A percentile compares a stretch with the other conserved stretches of the same genome.
These are phyloP conservation scores for Monilinia fructicola DNA, from an alignment of 2,329 filamentous ascomycete genomes.

Conservation along the genomic window DNA sequence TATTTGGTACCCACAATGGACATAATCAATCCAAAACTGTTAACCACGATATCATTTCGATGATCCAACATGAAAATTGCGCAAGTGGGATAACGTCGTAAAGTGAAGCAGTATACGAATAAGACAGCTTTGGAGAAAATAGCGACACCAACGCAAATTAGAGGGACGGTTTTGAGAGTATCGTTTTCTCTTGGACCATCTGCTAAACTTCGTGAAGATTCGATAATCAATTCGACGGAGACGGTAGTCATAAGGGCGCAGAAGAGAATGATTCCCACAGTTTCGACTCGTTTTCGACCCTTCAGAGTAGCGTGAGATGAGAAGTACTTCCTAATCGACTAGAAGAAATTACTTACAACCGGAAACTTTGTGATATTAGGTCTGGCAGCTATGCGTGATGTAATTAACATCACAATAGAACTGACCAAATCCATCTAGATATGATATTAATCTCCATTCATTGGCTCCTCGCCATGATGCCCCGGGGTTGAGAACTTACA, in stretches of 20 bases:
- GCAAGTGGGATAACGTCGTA: constrained; percentile 88
- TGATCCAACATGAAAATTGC: constrained; percentile 96
- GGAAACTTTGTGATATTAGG: constrained; percentile 37
- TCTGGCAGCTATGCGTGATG: constrained; percentile 84
- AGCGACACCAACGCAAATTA: constrained; percentile 74
- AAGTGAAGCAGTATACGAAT: constrained; percentile 88
- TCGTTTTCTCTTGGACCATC: constrained; percentile 47
- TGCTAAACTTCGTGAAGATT: constrained; percentile 72
- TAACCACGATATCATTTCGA: constrained; percentile 95
- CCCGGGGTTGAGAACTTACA: constrained; percentile 12
- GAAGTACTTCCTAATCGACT: too few relatives aligned
- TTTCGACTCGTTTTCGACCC: constrained; percentile 68
- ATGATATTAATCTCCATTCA: background rate
- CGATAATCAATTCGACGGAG: constrained; percentile 87
- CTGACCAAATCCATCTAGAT: constrained; percentile 64
- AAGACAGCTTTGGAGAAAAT: constrained; percentile 80
- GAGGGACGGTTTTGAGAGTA: constrained; percentile 67
- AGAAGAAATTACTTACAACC: constrained; percentile 10
- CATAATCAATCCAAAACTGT: constrained; percentile 87
- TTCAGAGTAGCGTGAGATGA: constrained; percentile 6
- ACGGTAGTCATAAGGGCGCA: constrained; percentile 95
- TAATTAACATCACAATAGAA: constrained; percentile 82
- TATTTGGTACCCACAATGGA: constrained; percentile 89
- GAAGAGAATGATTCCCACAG: constrained; percentile 92
- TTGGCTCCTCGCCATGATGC: too few relatives aligned